These are phyloP conservation scores for Galeopsis tetrahit DNA, from an alignment of 257 asterid species.

Conservation along the genomic window DNA sequence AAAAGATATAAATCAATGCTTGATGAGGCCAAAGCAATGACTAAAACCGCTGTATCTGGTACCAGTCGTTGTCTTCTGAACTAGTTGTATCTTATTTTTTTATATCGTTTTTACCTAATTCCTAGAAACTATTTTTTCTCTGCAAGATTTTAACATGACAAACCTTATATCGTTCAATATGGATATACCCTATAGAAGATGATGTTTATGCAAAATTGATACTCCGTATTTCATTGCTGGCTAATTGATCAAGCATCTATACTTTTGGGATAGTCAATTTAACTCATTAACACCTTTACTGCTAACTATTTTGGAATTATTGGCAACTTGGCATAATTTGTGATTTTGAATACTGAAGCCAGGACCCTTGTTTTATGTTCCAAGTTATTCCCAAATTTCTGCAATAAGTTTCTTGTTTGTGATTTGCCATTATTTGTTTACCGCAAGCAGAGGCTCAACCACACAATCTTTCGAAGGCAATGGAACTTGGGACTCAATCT, in stretches of 20 bases:
- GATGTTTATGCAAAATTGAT: not conserved
- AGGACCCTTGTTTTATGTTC: not conserved
- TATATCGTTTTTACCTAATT: not conserved
- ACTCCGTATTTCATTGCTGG: not conserved
- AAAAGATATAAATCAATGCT: constrained; percentile 75
- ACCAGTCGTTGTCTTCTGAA: constrained; percentile 19
- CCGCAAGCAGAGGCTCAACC: constrained; percentile 45
- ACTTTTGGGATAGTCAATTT: not conserved
- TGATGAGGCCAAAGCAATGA: constrained; percentile 60
- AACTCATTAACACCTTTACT: not conserved
- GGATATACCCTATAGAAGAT: not conserved
- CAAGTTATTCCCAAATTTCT: constrained; percentile 13
- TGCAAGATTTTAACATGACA: not conserved
- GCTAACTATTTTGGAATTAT: not conserved
- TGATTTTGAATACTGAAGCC: constrained; percentile 16
- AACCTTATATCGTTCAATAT: not conserved
- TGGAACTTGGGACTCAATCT: constrained; percentile 38
- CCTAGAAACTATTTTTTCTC: not conserved
- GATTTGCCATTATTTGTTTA: constrained; percentile 28
- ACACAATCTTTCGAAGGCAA: constrained; percentile 35
- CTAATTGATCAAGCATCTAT: not conserved
- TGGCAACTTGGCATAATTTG: not conserved
- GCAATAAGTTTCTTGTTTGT: constrained; percentile 19
- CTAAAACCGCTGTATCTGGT: constrained; percentile 39
- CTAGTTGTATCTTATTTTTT: constrained; percentile 22